Percentiles rank a stretch among this genome's conserved stretches.
These are phyloP conservation scores for Brassica incana DNA, from an alignment of 345 rosid species.

Conservation along the genomic window DNA sequence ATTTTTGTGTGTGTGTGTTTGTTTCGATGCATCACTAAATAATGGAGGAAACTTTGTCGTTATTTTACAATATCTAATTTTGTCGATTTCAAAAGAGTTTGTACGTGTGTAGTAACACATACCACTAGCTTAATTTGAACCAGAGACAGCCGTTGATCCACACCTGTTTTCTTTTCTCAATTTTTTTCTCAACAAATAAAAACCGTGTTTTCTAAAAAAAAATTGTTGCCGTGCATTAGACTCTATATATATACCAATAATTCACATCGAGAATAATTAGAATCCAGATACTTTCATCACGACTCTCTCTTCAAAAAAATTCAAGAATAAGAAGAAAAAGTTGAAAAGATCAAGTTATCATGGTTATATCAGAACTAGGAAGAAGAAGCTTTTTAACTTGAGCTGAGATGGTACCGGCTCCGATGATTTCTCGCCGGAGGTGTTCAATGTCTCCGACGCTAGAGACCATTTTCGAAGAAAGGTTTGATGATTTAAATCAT, in stretches of 20 bases:
- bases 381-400: constrained; percentile 12
- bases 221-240: not conserved
- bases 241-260: constrained; percentile 27
- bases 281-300: constrained; percentile 12
- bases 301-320: constrained; percentile 13
- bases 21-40: constrained; percentile 15
- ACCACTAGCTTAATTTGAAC: constrained; percentile 24
- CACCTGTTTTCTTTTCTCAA: not conserved
- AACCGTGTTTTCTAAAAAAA: constrained; percentile 32
- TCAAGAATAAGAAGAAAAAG: constrained; percentile 23
- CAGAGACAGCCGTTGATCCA: constrained; percentile 28
- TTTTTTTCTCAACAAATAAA: constrained; percentile 8
- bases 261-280: not conserved
- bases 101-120: constrained; percentile 31
- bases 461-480: constrained; percentile 58
- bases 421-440: constrained; percentile 36
- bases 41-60: constrained; percentile 9
- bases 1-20: not conserved
- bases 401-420: constrained; percentile 45
- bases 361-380: constrained; percentile 39
- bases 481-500: constrained; percentile 28
- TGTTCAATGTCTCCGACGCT: constrained; percentile 43
- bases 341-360: not conserved
- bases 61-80: constrained; percentile 21
- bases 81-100: constrained; percentile 16